phyloP scores from a whole-genome alignment of 768 basidiomycete genomes.

The Leccinum variicolor region DNA sequence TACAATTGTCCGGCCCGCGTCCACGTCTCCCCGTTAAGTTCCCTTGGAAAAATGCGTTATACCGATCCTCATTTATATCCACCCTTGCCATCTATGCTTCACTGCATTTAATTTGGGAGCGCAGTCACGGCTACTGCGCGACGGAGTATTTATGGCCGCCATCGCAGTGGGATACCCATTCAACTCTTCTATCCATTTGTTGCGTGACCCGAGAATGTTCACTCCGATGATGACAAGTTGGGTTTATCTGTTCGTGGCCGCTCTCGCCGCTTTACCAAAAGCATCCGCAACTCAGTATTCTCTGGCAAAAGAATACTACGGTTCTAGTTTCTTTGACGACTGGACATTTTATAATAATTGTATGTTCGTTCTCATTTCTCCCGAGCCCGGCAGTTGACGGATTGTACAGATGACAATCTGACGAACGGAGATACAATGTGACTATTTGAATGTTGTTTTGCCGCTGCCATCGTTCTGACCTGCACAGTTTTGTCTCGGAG shows the following conservation, averaged over 20 bases:
- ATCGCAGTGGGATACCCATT: not conserved
- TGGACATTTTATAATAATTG: conserved; percentile 66
- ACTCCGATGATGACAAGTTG: not conserved
- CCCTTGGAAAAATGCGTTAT: not conserved
- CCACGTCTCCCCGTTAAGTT: not conserved
- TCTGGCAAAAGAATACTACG: conserved; percentile 54
- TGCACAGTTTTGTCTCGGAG: conserved; percentile 45
- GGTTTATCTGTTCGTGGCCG: conserved; percentile 5
- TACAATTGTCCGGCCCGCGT: not conserved
- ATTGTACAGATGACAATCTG: conserved; percentile 55
- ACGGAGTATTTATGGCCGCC: conserved; percentile 9
- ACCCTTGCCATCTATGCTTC: not conserved
- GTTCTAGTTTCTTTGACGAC: conserved; percentile 60
- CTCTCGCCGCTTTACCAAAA: conserved; percentile 5
- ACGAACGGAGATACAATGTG: conserved; percentile 64
- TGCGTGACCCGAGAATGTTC: conserved; percentile 7
- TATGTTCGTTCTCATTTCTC: conserved; percentile 27
- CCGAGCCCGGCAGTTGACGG: not conserved
- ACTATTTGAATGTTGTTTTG: conserved; percentile 5
- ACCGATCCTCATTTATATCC: not conserved
- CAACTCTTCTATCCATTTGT: not conserved
- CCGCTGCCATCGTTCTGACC: conserved; percentile 1
- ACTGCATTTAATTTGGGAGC: not conserved
- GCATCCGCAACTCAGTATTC: conserved; percentile 41
- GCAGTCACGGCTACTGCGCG: not conserved